phyloP scores from a whole-genome alignment of 2,329 filamentous ascomycete species.

The Pseudocercospora musae region DNA sequence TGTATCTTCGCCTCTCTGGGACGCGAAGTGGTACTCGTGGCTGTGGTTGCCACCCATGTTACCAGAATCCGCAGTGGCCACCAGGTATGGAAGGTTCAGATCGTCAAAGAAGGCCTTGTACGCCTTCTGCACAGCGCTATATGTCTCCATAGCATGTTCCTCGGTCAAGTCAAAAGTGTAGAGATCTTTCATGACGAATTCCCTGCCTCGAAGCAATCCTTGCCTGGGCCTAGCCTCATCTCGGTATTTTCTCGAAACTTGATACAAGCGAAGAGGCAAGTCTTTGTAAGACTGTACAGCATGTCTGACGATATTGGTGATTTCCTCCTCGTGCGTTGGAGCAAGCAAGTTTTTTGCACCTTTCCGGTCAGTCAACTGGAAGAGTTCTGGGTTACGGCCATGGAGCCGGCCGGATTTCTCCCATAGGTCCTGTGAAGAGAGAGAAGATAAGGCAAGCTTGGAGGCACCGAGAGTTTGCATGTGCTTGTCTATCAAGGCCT shows the following conservation, averaged over 20 bases:
- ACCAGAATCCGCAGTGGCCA: conserved; percentile 89
- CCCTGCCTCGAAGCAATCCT: conserved; percentile 79
- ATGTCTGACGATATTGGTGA: conserved; percentile 73
- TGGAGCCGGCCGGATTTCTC: conserved; percentile 75
- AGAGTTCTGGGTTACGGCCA: conserved; percentile 56
- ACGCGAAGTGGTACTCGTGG: conserved; percentile 90
- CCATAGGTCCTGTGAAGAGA: conserved; percentile 85
- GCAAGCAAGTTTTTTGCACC: conserved; percentile 71
- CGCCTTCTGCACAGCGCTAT: conserved; percentile 66
- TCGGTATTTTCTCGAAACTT: conserved; percentile 90
- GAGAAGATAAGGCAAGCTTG: conserved; percentile 75
- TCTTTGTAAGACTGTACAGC: conserved; percentile 79
- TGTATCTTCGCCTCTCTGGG: conserved; percentile 76
- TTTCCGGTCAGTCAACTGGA: conserved; percentile 76
- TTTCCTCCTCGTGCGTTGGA: conserved; percentile 95
- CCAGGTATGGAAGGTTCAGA: conserved; percentile 75
- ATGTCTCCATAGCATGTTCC: conserved; percentile 72
- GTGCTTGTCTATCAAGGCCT: conserved; percentile 79
- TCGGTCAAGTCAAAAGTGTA: conserved; percentile 83
- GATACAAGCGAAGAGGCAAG: conserved; percentile 82
- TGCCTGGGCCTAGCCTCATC: conserved; percentile 88
- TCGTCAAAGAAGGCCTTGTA: conserved; percentile 79
- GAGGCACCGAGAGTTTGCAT: conserved; percentile 77
- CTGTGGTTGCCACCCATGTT: conserved; percentile 91
- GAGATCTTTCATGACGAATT: conserved; percentile 97